phyloP scores from a whole-genome alignment of 2,329 filamentous ascomycete species.

The Fonsecaea nubica region DNA sequence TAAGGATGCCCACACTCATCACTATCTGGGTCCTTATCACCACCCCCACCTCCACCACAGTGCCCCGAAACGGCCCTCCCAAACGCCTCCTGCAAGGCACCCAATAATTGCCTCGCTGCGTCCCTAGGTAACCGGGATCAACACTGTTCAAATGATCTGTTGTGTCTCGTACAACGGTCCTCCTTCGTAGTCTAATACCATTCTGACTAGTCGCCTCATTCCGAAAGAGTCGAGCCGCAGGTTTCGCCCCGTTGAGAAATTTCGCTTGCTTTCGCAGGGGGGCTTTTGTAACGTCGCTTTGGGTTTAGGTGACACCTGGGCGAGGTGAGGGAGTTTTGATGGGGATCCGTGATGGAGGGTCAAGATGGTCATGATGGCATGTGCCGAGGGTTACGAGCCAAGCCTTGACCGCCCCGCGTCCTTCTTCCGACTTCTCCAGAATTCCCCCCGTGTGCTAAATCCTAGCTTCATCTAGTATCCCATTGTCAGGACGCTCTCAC shows the following conservation, averaged over 20 bases:
- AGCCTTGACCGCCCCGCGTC: background rate
- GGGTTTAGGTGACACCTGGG: background rate
- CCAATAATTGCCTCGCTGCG: background rate
- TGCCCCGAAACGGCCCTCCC: background rate
- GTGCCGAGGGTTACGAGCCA: slow-evolving; percentile 1
- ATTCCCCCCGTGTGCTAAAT: slow-evolving; percentile 9
- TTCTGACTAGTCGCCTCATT: background rate
- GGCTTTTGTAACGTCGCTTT: background rate
- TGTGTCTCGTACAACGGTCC: background rate
- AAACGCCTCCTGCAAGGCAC: background rate
- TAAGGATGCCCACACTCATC: background rate
- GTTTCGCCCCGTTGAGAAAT: slow-evolving; percentile 1
- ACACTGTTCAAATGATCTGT: background rate
- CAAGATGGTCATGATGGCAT: slow-evolving; percentile 1
- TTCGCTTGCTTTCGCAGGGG: slow-evolving; percentile 1
- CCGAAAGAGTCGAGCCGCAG: background rate
- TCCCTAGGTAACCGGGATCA: background rate
- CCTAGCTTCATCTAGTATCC: slow-evolving; percentile 7
- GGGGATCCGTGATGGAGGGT: background rate
- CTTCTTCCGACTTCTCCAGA: slow-evolving; percentile 8
- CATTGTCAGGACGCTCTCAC: background rate
- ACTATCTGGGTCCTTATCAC: background rate
- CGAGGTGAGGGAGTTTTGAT: background rate
- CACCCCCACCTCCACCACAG: background rate
- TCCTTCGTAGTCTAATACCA: background rate